Base-by-base conservation (phyloP, 1,139 yeast species). In the Zhuliangozyma parablackwelliae region DNA sequence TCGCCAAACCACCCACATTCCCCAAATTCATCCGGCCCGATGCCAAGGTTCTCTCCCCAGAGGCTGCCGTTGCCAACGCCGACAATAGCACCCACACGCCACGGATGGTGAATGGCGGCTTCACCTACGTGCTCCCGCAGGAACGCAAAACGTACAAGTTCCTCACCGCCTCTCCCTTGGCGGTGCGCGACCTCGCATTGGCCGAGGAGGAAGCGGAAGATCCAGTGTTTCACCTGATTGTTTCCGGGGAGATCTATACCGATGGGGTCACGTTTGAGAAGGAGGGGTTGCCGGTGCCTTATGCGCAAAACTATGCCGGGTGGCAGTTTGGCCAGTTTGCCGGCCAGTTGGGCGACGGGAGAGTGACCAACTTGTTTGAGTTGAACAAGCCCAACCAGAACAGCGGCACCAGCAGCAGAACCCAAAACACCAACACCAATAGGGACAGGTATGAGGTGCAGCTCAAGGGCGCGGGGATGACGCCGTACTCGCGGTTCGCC, bases 311-410 rank as follows among this genome's bases (percentile, higher is more conserved):
- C 0, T 92, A 92, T 57, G 96, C 97, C 1, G 98, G 98, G 1
- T 88, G 85, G 72, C 98, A 92, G 55, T 92, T 92, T 65, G 97
- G 98, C 3, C 80, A 76, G 48, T 92, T 92, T 78, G 97, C 97
- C 0, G 97, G 97, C 1, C 98, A 92, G 58, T 65, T 92, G 45
- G 98, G 98, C 5, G 98, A 92, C 56, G 98, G 98, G 1, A 67
- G 98, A 43, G 97, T 89, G 2, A 73, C 81, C 7, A 87, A 84
- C 51, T 63, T 92, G 34, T 89, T 90, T 60, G 94, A 86, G 46
- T 62, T 83, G 0, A 69, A 71, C 6, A 66, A 66, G 45, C 33
- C 46, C 4, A 70, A 67, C 36, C 50, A 34, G 3, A 51, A 46
- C 34, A 32, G 37, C 2, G 7, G 7, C 23, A n/a, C n/a, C n/a